Evolutionary conservation across 169 alveolate genomes (phyloP), one percentile per base, ranked within the genome.

Genomic region (Cryptosporidium meleagridis): DNA sequence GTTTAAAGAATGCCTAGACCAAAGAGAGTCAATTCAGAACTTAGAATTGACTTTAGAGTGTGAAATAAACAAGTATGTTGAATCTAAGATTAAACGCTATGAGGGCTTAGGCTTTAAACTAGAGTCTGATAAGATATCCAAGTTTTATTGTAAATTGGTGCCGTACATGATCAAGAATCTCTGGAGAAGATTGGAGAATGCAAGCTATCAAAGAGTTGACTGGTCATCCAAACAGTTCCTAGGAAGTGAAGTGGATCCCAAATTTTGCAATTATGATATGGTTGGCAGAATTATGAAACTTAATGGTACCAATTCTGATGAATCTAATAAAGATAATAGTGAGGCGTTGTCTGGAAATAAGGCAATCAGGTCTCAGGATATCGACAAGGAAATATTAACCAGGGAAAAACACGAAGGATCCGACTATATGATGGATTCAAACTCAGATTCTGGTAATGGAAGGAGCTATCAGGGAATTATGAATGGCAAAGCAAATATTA

Each of bases 201-300:
- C 87, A 14, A 80, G 87, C 51, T 80, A 35, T 48, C 70, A 80
- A 8, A 59, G 87, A 10, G 87, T 80, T 39, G 87, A 80, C 75
- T 80, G 87, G 87, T n/a, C 67, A 14, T 29, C 75, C 5, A 48
- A 52, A 18, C 23, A 39, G 14, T 80, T 31, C 44, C 23, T 80
- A 26, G 39, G 52, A 0, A 45, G 39, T 44, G 87, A 80, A 9
- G 18, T 21, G 23, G 41, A 80, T 14, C 53, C 45, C 21, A 29
- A 35, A 41, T 10, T 41, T 8, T 65, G 75, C 29, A 29, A 80
- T 44, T 80, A 65, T 37, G 67, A 21, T 33, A 16, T 80, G 41
- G 6, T 62, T 16, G 21, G 29, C 55, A 29, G 39, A 10, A 35
- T 80, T 18, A 41, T 80, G 75, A 80, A 23, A 23, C 37, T 80